Percentiles rank a stretch among this genome's conserved stretches.
Conservation (phyloP, 495 filamentous ascomycete species). For the Massariosphaeria phaeospora region DNA sequence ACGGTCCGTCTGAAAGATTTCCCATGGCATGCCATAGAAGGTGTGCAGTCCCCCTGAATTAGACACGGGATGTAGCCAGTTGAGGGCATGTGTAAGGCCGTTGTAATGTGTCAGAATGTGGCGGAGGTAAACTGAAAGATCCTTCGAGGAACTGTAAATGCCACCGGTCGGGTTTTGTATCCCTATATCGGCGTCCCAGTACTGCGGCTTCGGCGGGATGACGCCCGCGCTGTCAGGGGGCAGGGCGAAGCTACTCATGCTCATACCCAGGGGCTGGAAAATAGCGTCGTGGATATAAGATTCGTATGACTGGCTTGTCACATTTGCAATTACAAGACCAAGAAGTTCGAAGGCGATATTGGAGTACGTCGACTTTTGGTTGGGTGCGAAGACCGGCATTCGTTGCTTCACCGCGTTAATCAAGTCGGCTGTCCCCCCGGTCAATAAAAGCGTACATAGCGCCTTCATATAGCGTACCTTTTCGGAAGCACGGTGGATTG, state of each 20-base stretch:
- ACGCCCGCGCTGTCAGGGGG: slow-evolving; percentile 37
- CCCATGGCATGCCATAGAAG: slow-evolving; percentile 42
- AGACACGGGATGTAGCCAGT: slow-evolving; percentile 37
- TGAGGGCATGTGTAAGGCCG: slow-evolving; percentile 34
- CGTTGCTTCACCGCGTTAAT: slow-evolving; percentile 17
- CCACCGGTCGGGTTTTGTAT: slow-evolving; percentile 37
- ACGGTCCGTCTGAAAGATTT: slow-evolving; percentile 37
- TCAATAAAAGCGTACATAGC: neutral
- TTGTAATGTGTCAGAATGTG: slow-evolving; percentile 40
- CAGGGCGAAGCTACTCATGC: slow-evolving; percentile 25
- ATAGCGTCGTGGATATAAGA: slow-evolving; percentile 36
- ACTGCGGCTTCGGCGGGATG: slow-evolving; percentile 33
- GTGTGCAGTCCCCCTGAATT: slow-evolving; percentile 21
- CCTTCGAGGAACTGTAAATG: slow-evolving; percentile 36
- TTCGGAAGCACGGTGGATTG: slow-evolving; percentile 15
- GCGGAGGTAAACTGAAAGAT: slow-evolving; percentile 35
- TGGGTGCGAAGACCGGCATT: slow-evolving; percentile 38
- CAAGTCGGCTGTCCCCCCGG: slow-evolving; percentile 17
- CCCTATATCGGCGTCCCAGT: slow-evolving; percentile 38
- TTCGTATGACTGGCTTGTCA: slow-evolving; percentile 33
- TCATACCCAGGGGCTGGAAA: slow-evolving; percentile 36
- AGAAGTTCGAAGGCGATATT: slow-evolving; percentile 38
- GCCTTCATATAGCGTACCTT: no score
- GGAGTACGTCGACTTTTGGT: slow-evolving; percentile 38
- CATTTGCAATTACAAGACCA: slow-evolving; percentile 36